Conservation (phyloP, 345 rosid genomes). For the Brassica cretica region DNA sequence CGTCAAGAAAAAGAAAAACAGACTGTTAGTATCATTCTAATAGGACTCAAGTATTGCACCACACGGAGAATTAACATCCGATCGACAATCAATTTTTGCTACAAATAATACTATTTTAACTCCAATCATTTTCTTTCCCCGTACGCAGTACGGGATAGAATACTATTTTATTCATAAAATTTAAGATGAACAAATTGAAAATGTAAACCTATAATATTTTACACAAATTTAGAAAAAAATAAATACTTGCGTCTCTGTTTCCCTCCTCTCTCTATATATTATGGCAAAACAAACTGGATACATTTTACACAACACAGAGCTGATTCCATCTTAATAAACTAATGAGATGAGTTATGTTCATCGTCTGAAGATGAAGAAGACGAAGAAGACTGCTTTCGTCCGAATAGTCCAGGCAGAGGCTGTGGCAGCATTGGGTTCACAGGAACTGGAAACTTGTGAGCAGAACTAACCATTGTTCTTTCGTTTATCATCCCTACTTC, state of each 20-base stretch:
- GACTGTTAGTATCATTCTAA: too few relatives aligned
- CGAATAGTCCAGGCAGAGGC: conserved; percentile 46
- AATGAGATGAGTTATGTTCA: conserved; percentile 58
- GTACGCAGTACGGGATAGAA: too few relatives aligned
- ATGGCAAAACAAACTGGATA: conserved; percentile 37
- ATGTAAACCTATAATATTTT: conserved; percentile 38
- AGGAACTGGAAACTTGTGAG: conserved; percentile 78
- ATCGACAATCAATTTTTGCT: too few relatives aligned
- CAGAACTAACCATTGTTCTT: conserved; percentile 79
- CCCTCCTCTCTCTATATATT: conserved; percentile 21
- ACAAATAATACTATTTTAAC: too few relatives aligned
- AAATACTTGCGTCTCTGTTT: conserved; percentile 18
- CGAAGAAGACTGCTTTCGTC: conserved; percentile 48
- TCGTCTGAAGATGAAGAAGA: conserved; percentile 44
- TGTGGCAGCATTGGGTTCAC: conserved; percentile 74
- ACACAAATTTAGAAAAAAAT: conserved; percentile 22
- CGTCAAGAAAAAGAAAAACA: too few relatives aligned
- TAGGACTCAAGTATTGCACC: too few relatives aligned
- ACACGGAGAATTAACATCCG: too few relatives aligned
- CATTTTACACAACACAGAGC: conserved; percentile 32
- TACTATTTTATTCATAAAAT: not conserved
- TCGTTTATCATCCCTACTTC: conserved; percentile 93
- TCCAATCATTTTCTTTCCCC: too few relatives aligned
- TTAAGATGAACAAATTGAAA: not conserved
- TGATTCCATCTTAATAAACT: conserved; percentile 33